Conservation (phyloP, 2,329 filamentous ascomycete species). For the Furcasterigmium sp. region DNA sequence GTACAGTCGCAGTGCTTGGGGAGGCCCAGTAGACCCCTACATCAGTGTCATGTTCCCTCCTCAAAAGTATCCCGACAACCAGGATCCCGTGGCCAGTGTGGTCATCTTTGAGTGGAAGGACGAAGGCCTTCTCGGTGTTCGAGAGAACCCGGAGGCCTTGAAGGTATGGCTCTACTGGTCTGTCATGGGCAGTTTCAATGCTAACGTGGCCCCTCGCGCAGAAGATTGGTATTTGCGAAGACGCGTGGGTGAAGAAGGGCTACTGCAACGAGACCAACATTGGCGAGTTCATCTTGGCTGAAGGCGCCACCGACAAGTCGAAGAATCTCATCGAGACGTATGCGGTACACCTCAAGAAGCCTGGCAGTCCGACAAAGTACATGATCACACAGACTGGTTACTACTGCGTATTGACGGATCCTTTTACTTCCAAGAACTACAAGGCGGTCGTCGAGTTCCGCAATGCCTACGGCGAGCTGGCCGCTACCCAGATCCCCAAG, state of each 20-base stretch:
- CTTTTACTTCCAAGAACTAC: constrained; percentile 65
- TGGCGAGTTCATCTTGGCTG: constrained; percentile 76
- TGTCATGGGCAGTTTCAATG: background rate
- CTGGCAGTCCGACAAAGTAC: constrained; percentile 69
- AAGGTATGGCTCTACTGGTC: constrained; percentile 34
- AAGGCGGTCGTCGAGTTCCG: constrained; percentile 82
- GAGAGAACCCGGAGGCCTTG: constrained; percentile 45
- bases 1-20: constrained; percentile 89
- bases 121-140: constrained; percentile 69
- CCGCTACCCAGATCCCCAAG: constrained; percentile 93
- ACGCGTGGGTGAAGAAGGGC: constrained; percentile 60
- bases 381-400: constrained; percentile 86
- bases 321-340: constrained; percentile 70
- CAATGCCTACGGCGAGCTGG: constrained; percentile 93
- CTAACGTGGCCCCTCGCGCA: constrained; percentile 24
- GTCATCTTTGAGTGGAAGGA: constrained; percentile 95
- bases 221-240: constrained; percentile 64
- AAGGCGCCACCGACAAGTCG: constrained; percentile 68
- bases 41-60: constrained; percentile 78
- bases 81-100: constrained; percentile 74
- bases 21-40: constrained; percentile 81
- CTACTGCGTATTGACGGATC: constrained; percentile 83
- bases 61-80: constrained; percentile 29
- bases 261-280: constrained; percentile 73
- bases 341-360: constrained; percentile 75